phyloP scores from a whole-genome alignment of 2,329 filamentous ascomycete genomes.

The Phaeomoniella chlamydospora region DNA sequence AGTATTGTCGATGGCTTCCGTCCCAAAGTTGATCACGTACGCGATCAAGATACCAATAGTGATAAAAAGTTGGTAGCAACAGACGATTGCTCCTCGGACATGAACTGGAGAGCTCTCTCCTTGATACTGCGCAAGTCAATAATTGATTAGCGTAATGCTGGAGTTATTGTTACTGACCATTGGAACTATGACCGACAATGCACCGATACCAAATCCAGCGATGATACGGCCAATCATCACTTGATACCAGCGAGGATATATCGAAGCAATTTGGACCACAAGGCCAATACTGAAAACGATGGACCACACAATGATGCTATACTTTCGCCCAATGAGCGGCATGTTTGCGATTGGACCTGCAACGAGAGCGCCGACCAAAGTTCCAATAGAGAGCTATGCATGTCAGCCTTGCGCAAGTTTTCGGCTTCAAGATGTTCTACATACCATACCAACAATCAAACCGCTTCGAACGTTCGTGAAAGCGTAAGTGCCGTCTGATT shows the following conservation, averaged over 20 bases:
- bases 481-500: constrained; percentile 14
- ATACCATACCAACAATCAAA: constrained; percentile 28
- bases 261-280: constrained; percentile 29
- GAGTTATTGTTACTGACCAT: constrained; percentile 8
- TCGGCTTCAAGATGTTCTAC: constrained; percentile 6
- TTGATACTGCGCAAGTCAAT: constrained; percentile 22
- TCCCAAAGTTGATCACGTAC: constrained; percentile 33
- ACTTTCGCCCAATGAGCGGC: constrained; percentile 24
- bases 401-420: constrained; percentile 1
- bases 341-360: constrained; percentile 26
- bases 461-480: constrained; percentile 25
- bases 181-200: constrained; percentile 30
- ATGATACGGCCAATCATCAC: constrained; percentile 30
- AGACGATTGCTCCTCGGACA: constrained; percentile 32
- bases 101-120: constrained; percentile 30
- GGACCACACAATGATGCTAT: constrained; percentile 29
- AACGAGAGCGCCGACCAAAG: constrained; percentile 39
- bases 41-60: constrained; percentile 35
- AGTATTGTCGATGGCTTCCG: constrained; percentile 25
- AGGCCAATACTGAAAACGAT: constrained; percentile 29
- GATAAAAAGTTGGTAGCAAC: constrained; percentile 32
- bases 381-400: constrained; percentile 1
- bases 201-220: constrained; percentile 31
- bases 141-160: background rate
- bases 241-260: constrained; percentile 24